Base-by-base conservation (phyloP, 306 rosid species). In the Spatholobus suberectus region DNA sequence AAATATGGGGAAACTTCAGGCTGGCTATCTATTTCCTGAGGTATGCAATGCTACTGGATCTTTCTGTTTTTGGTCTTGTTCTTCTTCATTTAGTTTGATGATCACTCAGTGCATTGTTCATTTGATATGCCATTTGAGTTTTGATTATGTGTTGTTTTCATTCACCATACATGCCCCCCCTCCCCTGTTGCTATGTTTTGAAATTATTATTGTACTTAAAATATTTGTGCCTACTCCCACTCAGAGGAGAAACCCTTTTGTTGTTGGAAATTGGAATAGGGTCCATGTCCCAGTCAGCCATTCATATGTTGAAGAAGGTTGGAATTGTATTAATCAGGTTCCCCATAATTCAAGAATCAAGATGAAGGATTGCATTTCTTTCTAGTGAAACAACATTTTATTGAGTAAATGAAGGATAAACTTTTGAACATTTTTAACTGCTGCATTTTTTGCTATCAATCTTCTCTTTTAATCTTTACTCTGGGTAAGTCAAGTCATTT, bases 1-100 rank as follows among this genome's bases (percentile, higher is more conserved):
- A 12, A 94, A 96, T 66, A 80, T 96, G 54, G 90, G 89, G 24
- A 96, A 96, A 80, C 98, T 96, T 86, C 98, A 96, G 82, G 97
- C 99, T 14, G 98, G 98, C 24, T 94, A 96, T 90, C 99, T 96
- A 68, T 96, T 96, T 51, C 99, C 98, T 1, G 99, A 96, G 99
- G 99, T 96, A 44, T 70, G 91, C 75, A 6, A 35, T 89, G 69
- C 24, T 83, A 54, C 81, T 70, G 76, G 44, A 52, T 68, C 70
- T 46, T 41, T 84, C 52, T 73, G 61, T 43, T 58, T 78, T 69
- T 70, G 38, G 38, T 34, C 11, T 67, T 70, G 40, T 62, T 82
- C 52, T n/a, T 82, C 47, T 9, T 27, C 38, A n/a, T 54, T 24
- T 66, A 75, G 62, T 32, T 34, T 78, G 10, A 52, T 61, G 62